Evolutionary conservation across 768 basidiomycete genomes (phyloP).

Genomic region (Cystobasidium ongulense): DNA sequence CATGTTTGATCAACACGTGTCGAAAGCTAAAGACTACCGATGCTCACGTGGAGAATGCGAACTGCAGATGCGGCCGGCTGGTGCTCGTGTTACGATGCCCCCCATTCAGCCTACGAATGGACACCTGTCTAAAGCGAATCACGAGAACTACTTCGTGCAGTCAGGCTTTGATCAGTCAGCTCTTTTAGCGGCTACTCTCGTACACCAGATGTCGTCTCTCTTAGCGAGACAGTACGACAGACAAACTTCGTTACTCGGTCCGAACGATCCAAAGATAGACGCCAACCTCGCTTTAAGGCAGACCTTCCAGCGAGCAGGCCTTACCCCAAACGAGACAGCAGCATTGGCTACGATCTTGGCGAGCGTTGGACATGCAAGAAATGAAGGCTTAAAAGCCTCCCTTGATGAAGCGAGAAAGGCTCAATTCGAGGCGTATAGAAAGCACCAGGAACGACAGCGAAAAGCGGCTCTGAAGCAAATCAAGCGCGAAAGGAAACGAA

Average conservation of each 20-base stretch:
- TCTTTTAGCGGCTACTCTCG: slow-evolving; percentile 4
- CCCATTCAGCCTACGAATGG: neutral
- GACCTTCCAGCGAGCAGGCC: slow-evolving; percentile 16
- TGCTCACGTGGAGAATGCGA: slow-evolving; percentile 9
- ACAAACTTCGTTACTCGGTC: slow-evolving; percentile 10
- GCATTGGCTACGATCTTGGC: slow-evolving; percentile 22
- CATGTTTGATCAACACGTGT: slow-evolving; percentile 10
- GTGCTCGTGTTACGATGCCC: neutral
- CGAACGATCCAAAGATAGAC: slow-evolving; percentile 18
- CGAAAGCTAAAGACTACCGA: neutral
- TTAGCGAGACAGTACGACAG: slow-evolving; percentile 24
- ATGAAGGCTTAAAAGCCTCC: slow-evolving; percentile 5
- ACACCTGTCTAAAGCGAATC: neutral
- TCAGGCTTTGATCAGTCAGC: neutral
- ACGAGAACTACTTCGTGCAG: neutral
- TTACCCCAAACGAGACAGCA: slow-evolving; percentile 1
- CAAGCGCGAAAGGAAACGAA: neutral
- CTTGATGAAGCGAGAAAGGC: slow-evolving; percentile 2
- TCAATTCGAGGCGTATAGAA: slow-evolving; percentile 12
- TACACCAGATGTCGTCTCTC: neutral
- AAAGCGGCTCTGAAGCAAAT: slow-evolving; percentile 1
- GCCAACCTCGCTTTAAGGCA: slow-evolving; percentile 3
- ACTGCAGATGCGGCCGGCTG: slow-evolving; percentile 7
- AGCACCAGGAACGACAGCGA: slow-evolving; percentile 1
- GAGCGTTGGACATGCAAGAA: slow-evolving; percentile 4